These are phyloP conservation scores for Paraleonurus japonicus DNA, from an alignment of 257 asterid species.

Conservation along the genomic window DNA sequence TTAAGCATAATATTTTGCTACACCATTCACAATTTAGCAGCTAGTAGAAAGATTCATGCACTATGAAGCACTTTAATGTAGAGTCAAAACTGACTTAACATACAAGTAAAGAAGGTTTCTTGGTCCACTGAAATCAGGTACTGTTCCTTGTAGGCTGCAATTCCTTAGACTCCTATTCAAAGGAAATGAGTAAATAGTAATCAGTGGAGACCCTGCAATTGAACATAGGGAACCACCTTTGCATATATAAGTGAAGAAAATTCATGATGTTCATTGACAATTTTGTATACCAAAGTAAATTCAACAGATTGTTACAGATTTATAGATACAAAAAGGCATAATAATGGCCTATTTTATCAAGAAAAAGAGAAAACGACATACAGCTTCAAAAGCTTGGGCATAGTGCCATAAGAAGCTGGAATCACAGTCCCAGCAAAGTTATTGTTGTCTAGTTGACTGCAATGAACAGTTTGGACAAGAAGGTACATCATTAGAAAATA, in stretches of 20 bases:
- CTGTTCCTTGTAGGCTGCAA: constrained; percentile 50
- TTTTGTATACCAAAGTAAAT: not conserved
- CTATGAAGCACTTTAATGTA: not conserved
- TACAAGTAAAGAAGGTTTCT: constrained; percentile 49
- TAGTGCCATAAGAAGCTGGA: constrained; percentile 38
- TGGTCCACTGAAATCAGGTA: constrained; percentile 45
- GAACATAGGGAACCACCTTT: not conserved
- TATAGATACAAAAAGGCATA: not conserved
- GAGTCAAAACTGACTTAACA: constrained; percentile 8
- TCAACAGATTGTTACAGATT: not conserved
- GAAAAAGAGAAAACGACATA: constrained; percentile 19
- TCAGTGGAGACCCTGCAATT: not conserved
- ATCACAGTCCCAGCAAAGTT: constrained; percentile 48
- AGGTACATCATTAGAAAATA: not conserved
- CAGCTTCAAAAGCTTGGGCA: constrained; percentile 45
- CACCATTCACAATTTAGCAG: not conserved
- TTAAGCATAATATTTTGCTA: not conserved
- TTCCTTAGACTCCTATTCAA: constrained; percentile 53
- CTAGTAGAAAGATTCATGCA: constrained; percentile 15
- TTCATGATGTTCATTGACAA: not conserved
- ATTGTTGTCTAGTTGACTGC: constrained; percentile 57
- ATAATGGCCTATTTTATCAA: not conserved
- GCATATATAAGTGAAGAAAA: not conserved
- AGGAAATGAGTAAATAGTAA: not conserved
- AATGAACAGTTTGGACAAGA: not conserved